These are phyloP conservation scores for Amoeboaphelidium protococcarum DNA, from an alignment of 371 early-diverging fungal species.

Conservation along the genomic window DNA sequence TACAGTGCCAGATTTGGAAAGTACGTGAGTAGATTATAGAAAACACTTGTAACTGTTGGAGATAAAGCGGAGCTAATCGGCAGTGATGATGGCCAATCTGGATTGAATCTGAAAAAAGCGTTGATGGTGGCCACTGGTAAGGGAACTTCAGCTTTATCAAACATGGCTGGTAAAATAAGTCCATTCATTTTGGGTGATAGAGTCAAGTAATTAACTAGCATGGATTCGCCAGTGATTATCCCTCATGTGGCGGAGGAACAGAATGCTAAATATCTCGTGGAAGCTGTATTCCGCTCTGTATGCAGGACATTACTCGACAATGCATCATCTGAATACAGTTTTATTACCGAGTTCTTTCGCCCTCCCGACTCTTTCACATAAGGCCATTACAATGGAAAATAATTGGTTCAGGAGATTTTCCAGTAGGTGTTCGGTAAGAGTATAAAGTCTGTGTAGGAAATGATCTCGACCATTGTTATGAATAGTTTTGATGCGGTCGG, in stretches of 20 bases:
- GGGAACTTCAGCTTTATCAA: background rate
- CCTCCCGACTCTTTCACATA: conserved; percentile 4
- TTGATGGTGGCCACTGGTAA: background rate
- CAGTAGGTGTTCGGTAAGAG: conserved; percentile 50
- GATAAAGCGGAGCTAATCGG: conserved; percentile 60
- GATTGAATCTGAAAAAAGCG: conserved; percentile 9
- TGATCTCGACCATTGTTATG: background rate
- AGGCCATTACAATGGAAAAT: conserved; percentile 10
- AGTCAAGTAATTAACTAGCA: conserved; percentile 30
- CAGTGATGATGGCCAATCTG: conserved; percentile 40
- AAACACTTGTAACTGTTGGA: conserved; percentile 34
- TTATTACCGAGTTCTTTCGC: conserved; percentile 52
- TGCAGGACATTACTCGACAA: conserved; percentile 66
- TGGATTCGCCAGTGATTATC: conserved; percentile 40
- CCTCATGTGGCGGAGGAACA: conserved; percentile 50
- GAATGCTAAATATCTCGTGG: conserved; percentile 37
- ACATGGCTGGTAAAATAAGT: conserved; percentile 33
- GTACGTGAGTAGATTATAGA: conserved; percentile 39
- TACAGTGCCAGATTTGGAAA: conserved; percentile 61
- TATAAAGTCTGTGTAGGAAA: conserved; percentile 37
- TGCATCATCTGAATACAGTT: conserved; percentile 68
- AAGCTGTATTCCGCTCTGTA: conserved; percentile 52
- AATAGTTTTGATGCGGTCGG: conserved; percentile 44
- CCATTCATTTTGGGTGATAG: conserved; percentile 42
- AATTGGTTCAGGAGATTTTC: conserved; percentile 28